phyloP scores from a whole-genome alignment of 768 basidiomycete species.

The Daedalea quercina region DNA sequence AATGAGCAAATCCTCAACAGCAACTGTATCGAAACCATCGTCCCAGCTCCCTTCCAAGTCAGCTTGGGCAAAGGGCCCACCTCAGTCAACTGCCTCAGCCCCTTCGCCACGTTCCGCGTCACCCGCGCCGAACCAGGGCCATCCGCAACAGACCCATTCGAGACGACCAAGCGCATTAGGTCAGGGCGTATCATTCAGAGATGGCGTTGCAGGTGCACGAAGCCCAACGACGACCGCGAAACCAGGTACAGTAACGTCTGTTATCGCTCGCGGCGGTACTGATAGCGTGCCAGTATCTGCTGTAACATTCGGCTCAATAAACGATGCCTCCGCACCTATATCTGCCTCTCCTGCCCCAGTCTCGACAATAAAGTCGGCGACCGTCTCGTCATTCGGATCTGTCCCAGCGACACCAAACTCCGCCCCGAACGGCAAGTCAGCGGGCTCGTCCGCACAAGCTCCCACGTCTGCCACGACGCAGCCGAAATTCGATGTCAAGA shows the following conservation, averaged over 20 bases:
- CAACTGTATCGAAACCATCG: constrained; percentile 65
- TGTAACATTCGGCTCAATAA: constrained; percentile 88
- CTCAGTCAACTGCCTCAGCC: constrained; percentile 48
- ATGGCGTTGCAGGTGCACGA: constrained; percentile 70
- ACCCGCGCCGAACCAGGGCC: constrained; percentile 45
- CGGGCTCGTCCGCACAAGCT: constrained; percentile 23
- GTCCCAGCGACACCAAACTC: constrained; percentile 48
- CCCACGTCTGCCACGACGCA: constrained; percentile 29
- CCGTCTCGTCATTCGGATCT: constrained; percentile 78
- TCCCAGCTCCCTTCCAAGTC: constrained; percentile 72
- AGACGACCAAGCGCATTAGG: constrained; percentile 72
- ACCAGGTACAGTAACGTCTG: constrained; percentile 41
- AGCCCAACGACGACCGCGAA: constrained; percentile 57
- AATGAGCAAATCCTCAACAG: constrained; percentile 92
- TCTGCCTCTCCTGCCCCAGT: constrained; percentile 76
- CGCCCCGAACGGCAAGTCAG: constrained; percentile 55
- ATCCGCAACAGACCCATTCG: constrained; percentile 48
- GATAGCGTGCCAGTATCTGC: constrained; percentile 40
- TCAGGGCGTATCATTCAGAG: constrained; percentile 68
- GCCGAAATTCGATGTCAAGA: constrained; percentile 47
- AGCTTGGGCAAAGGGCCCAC: constrained; percentile 90
- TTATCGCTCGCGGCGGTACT: constrained; percentile 6
- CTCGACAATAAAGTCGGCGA: constrained; percentile 57
- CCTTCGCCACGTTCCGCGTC: constrained; percentile 74
- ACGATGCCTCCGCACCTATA: constrained; percentile 68